These are phyloP conservation scores for Chaetomium cochliodes DNA, from an alignment of 495 filamentous ascomycete genomes.

Conservation along the genomic window DNA sequence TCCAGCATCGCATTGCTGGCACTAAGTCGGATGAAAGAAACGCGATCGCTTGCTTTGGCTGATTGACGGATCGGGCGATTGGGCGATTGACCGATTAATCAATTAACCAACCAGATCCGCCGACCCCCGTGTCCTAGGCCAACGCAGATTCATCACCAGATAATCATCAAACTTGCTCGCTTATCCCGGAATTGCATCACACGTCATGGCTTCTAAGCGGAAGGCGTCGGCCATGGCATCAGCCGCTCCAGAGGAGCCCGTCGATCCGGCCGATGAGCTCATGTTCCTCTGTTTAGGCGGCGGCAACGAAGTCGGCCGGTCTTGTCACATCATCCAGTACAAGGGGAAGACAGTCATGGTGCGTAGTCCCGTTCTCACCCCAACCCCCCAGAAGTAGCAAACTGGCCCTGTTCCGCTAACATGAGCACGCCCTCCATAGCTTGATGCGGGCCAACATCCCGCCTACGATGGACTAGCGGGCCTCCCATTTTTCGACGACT, in stretches of 20 bases:
- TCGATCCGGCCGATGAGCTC: conserved; percentile 80
- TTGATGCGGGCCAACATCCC: conserved; percentile 95
- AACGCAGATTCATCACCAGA: not conserved
- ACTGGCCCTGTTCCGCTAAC: conserved; percentile 22
- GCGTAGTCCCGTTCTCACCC: conserved; percentile 34
- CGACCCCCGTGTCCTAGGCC: not conserved
- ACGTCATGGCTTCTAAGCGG: conserved; percentile 69
- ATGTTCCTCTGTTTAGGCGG: conserved; percentile 91
- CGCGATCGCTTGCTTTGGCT: not conserved
- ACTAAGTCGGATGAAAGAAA: not conserved
- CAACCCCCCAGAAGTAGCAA: not conserved
- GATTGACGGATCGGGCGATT: not conserved
- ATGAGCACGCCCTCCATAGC: conserved; percentile 48
- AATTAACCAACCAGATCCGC: not conserved
- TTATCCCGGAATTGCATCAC: not conserved
- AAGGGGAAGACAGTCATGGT: conserved; percentile 99
- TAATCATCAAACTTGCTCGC: not conserved
- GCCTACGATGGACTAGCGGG: conserved; percentile 94
- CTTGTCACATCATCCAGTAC: conserved; percentile 97
- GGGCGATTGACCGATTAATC: too few species aligned
- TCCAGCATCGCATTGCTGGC: not conserved
- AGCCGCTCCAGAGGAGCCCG: conserved; percentile 61
- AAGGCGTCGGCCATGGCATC: conserved; percentile 67
- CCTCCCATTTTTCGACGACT: conserved; percentile 97
- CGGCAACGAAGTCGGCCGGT: conserved; percentile 94